These are phyloP conservation scores for Acidomyces sp. DNA, from an alignment of 495 filamentous ascomycete species.

Conservation along the genomic window DNA sequence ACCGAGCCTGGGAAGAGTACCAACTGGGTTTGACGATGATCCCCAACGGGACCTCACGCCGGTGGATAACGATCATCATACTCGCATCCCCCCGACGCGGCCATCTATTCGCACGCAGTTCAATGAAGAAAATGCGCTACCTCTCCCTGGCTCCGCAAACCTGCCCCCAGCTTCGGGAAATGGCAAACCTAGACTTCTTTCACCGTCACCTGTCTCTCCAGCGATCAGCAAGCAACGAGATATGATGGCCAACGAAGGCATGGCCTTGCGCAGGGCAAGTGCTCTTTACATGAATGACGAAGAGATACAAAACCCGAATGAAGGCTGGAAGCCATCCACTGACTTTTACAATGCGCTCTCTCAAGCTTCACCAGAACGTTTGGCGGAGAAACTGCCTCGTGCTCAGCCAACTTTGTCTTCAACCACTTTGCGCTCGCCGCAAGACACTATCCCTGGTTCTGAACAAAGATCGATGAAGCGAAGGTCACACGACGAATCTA, in stretches of 20 bases:
- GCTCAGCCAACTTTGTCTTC: too few relatives aligned
- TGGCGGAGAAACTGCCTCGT: too few relatives aligned
- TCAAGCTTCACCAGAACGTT: not conserved
- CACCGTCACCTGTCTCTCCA: not conserved
- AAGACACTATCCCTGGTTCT: too few relatives aligned
- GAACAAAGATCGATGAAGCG: too few relatives aligned
- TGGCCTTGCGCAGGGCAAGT: slow-evolving; percentile 8
- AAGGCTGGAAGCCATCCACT: not conserved
- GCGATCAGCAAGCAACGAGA: not conserved
- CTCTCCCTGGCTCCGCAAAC: not conserved
- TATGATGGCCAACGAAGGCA: slow-evolving; percentile 11
- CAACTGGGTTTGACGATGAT: slow-evolving; percentile 4
- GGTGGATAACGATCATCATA: not conserved
- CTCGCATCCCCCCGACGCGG: not conserved
- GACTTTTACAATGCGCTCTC: slow-evolving; percentile 9
- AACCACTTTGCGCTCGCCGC: too few relatives aligned
- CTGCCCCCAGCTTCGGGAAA: too few relatives aligned
- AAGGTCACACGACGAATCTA: too few relatives aligned
- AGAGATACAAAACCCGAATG: not conserved
- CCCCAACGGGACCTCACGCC: not conserved
- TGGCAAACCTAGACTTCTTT: not conserved
- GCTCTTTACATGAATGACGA: slow-evolving; percentile 4
- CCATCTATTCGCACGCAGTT: not conserved
- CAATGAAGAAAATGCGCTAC: not conserved
- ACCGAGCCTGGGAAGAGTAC: slow-evolving; percentile 8